Evolutionary conservation across 768 basidiomycete genomes (phyloP), one percentile per base, ranked within the genome.

Genomic region (button mushroom (Agaricus bisporus)): DNA sequence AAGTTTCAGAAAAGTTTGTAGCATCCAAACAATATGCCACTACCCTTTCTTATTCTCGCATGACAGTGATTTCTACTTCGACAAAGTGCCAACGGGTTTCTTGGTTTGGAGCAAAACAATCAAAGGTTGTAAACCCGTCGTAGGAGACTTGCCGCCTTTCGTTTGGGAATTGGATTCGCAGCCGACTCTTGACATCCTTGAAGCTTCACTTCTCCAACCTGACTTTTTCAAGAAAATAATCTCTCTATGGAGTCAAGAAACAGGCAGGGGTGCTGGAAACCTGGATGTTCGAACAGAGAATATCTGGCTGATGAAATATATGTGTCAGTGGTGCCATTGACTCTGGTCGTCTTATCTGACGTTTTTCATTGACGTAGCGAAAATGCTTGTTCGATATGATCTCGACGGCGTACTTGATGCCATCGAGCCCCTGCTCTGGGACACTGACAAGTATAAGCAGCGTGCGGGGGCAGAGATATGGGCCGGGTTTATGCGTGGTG

Each of bases 371-470:
- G 15, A 50, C 49, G 39, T 61, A 91, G 90, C 78, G 47, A 90
- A 90, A 65, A 78, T 83, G 63, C 83, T 82, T 54, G 81, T 79
- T 51, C 71, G 72, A 53, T 70, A 72, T 28, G 65, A 71, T 11
- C 60, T 92, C 29, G 77, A 83, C 37, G 69, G 68, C 22, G 67
- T 86, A 18, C 69, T 88, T 29, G 64, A 68, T 12, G 70, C 73
- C 15, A 73, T 86, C 35, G 88, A 93, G 38, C 71, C 79, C 11
- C 62, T 90, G 26, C 69, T 90, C 38, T 70, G 68, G 32, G 87
- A 86, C 46, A 51, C 75, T 15, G 88, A 92, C 61, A 87, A 89
- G 56, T 92, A 86, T 72, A 91, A 91, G 68, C 92, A 92, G 64
- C 79, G 91, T 22, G 89, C 89, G 26, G 84, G 85, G 22, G 75